Conservation (phyloP, 1,139 yeast species). For the Meyerozyma athensensis region DNA sequence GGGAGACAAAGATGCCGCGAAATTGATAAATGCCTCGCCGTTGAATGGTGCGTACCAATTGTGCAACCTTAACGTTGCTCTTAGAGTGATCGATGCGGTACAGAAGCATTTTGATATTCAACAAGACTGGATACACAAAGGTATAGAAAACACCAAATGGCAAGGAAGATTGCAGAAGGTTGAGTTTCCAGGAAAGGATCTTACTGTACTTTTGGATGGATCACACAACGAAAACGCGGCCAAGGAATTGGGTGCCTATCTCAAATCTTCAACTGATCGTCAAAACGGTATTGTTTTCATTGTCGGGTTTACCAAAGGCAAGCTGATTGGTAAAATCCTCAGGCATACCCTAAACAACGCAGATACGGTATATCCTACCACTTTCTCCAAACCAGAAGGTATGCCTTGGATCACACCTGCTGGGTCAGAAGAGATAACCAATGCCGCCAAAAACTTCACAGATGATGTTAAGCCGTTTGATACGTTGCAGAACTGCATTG, state of each 20-base stretch:
- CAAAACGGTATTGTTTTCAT: constrained; percentile 51
- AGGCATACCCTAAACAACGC: constrained; percentile 41
- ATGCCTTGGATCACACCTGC: constrained; percentile 82
- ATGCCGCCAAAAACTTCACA: constrained; percentile 10
- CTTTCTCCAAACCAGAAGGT: constrained; percentile 67
- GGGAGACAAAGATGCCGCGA: constrained; percentile 7
- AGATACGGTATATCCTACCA: constrained; percentile 59
- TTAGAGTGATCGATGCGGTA: constrained; percentile 47
- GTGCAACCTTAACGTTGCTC: constrained; percentile 65
- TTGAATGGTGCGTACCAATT: constrained; percentile 69
- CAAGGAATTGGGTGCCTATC: constrained; percentile 46
- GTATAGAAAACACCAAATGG: constrained; percentile 52
- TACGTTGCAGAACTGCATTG: constrained; percentile 14
- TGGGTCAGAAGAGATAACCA: constrained; percentile 9
- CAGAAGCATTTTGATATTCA: constrained; percentile 20
- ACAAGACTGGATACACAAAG: constrained; percentile 34
- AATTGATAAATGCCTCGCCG: constrained; percentile 39
- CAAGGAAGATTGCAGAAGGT: constrained; percentile 59
- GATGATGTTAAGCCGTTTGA: constrained; percentile 18
- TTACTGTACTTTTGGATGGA: constrained; percentile 67
- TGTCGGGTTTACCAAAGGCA: constrained; percentile 73
- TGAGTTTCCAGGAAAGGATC: constrained; percentile 17
- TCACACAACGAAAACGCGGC: constrained; percentile 93
- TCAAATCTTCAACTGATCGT: constrained; percentile 16
- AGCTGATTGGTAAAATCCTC: constrained; percentile 51